phyloP scores from a whole-genome alignment of 164 flowering plant species.

The Buxus sempervirens region DNA sequence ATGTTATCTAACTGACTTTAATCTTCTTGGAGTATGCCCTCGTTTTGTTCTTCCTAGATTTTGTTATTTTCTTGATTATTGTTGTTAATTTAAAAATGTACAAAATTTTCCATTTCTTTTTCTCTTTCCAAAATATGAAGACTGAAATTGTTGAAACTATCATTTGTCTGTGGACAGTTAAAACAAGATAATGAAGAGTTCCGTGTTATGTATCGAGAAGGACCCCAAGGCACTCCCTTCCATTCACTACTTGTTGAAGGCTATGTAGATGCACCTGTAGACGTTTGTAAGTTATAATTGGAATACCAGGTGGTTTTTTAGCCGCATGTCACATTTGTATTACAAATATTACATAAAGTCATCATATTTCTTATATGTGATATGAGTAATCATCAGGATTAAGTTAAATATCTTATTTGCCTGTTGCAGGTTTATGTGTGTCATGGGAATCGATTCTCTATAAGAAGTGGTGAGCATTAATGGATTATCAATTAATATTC shows the following conservation, averaged over 20 bases:
- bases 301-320: background rate
- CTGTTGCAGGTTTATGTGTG: slow-evolving; percentile 72
- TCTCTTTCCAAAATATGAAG: no score
- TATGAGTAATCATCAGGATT: background rate
- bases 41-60: background rate
- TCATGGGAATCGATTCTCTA: slow-evolving; percentile 78
- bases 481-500: background rate
- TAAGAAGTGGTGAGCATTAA: slow-evolving; percentile 59
- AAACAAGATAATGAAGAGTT: slow-evolving; percentile 77
- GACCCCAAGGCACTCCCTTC: slow-evolving; percentile 75
- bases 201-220: slow-evolving; percentile 94
- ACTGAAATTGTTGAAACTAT: background rate
- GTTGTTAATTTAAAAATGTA: background rate
- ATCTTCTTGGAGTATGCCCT: background rate
- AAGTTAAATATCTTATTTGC: no score
- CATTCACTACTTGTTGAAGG: slow-evolving; percentile 90
- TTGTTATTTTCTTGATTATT: background rate
- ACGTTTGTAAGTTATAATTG: slow-evolving; percentile 65
- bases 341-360: background rate
- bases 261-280: slow-evolving; percentile 75
- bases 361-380: background rate
- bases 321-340: background rate
- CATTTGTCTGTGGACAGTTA: slow-evolving; percentile 38
- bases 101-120: no score
- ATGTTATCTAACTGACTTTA: background rate